A percentile compares a stretch with the other conserved stretches of the same genome.
Conservation (phyloP, 202 grass and related monocot species). For the Saccharum hybrid region DNA sequence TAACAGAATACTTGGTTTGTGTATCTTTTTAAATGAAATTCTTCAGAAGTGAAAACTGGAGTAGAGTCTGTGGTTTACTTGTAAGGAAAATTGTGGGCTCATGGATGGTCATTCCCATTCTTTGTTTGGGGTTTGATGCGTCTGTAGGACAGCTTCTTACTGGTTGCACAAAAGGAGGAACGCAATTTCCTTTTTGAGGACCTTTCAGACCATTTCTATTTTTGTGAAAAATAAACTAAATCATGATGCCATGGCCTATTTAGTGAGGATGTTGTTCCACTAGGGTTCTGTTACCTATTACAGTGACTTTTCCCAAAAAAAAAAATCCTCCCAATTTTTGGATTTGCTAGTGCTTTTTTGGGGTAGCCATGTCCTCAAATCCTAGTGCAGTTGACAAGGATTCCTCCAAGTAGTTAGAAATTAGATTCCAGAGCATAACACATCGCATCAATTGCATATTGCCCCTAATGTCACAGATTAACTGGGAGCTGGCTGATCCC, state of each 20-base stretch:
- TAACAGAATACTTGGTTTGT: not conserved
- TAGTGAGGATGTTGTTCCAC: not conserved
- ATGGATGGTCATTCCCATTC: not conserved
- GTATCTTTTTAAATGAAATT: not conserved
- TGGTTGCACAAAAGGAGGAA: not conserved
- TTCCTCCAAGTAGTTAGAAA: not conserved
- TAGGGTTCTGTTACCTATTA: not conserved
- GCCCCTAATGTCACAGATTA: conserved; percentile 9
- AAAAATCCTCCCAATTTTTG: not conserved
- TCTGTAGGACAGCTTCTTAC: not conserved
- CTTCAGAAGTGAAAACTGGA: not conserved
- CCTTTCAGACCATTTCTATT: not conserved
- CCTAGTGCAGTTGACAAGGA: not conserved
- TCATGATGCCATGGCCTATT: not conserved
- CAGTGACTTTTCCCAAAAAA: not conserved
- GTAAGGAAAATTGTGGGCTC: conserved; percentile 5
- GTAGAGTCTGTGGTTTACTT: not conserved
- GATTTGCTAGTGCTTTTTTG: not conserved
- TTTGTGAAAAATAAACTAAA: not conserved
- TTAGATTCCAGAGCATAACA: not conserved
- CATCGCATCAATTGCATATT: not conserved
- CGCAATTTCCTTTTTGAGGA: conserved; percentile 4
- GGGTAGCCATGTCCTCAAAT: not conserved
- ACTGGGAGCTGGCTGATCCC: conserved; percentile 5
- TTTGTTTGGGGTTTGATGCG: not conserved